Evolutionary conservation across 441 rosid genomes (phyloP), one percentile per base, ranked within the genome.

Genomic region (Francoa sonchifolia): DNA sequence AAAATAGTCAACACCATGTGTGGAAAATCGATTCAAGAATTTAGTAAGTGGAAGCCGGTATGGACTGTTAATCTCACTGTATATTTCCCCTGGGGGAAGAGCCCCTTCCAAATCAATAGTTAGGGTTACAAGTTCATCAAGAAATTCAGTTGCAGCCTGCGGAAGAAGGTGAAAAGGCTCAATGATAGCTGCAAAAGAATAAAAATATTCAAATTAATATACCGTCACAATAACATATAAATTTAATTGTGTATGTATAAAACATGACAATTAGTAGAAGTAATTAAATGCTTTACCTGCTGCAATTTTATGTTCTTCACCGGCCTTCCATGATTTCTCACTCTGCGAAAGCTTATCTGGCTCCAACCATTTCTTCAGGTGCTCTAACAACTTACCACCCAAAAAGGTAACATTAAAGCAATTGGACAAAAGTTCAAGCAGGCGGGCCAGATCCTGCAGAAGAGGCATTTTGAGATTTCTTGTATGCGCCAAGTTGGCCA

Each of bases 111-210:
- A 72, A 54, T 81, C 89, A 52, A 87, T 84, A 15, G 92, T 87
- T 66, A 92, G 64, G 46, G 89, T 79, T 34, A 92, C 97, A 63
- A 92, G 85, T 60, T 87, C 97, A 61, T 92, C 97, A 43, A 92
- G 92, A 67, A 92, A 92, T 65, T 79, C 81, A 10, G 92, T 71
- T 36, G 99, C 99, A 58, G 99, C 99, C 42, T 39, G 73, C 31
- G 99, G 99, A 63, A 92, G 99, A 72, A 92, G 63, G 67, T 92
- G 99, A 74, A 92, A 92, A 57, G 87, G 95, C 69, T 92, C 99
- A 50, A 92, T 84, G 35, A 92, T 92, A 56, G 99, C 99, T 87
- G 95, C 78, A 72, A 18, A 58, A n/a, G 54, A 46, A 47, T 3
- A 40, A 46, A 32, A 48, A 67, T 50, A 62, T 43, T 25, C 6